Conservation (phyloP, 139 green algal genomes). For the Gonium pectorale region DNA sequence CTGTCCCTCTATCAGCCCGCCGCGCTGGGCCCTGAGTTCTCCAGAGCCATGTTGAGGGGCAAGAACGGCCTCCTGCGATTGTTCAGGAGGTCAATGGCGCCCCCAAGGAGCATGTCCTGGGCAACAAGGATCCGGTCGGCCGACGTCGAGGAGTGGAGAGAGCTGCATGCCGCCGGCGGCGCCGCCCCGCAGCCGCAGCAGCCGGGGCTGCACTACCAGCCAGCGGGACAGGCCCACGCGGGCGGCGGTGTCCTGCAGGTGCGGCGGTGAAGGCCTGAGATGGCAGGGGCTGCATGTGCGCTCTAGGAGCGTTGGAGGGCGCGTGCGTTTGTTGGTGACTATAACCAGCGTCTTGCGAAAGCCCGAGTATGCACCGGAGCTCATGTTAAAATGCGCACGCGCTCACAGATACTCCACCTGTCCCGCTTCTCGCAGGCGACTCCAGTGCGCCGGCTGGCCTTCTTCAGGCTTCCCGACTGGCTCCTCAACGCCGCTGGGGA, state of each 20-base stretch:
- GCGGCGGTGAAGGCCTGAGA: no score
- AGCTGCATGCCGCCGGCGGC: neutral
- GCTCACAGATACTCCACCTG: no score
- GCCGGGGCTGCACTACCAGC: neutral
- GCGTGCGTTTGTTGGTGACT: no score
- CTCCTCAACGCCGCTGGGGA: neutral
- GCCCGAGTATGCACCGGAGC: no score
- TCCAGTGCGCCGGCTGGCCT: neutral
- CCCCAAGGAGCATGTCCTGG: neutral
- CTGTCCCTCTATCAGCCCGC: neutral
- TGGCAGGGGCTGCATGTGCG: no score
- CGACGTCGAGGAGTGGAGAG: neutral
- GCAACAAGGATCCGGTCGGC: no score
- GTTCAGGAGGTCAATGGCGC: neutral
- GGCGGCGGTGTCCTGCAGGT: no score
- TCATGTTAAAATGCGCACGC: no score
- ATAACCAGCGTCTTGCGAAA: no score
- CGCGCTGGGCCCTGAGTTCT: neutral
- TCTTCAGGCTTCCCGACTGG: neutral
- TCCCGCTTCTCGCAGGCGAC: neutral
- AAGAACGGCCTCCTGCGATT: neutral
- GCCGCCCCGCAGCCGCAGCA: no score
- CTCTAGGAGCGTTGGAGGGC: no score
- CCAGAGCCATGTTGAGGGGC: neutral
- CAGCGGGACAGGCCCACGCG: no score